A percentile compares a stretch with the other conserved stretches of the same genome.
These are phyloP conservation scores for Eragrostis nindensis DNA, from an alignment of 176 grass and related monocot genomes.

Conservation along the genomic window DNA sequence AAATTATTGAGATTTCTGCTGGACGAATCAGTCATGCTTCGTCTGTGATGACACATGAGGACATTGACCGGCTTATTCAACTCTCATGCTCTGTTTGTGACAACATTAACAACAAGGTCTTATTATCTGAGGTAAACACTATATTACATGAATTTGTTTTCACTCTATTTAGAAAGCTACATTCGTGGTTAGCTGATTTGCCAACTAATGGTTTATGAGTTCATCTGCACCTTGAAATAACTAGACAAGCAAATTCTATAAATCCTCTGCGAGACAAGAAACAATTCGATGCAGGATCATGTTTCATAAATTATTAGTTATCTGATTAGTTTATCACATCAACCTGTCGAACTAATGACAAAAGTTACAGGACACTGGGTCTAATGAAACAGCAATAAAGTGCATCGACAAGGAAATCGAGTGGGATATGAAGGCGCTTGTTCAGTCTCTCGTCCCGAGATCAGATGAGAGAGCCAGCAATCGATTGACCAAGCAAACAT, in stretches of 20 bases:
- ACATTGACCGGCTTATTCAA: constrained; percentile 36
- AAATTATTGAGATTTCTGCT: constrained; percentile 74
- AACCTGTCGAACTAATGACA: neutral
- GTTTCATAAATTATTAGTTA: neutral
- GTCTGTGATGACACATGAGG: neutral
- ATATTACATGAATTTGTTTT: neutral
- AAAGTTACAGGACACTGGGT: constrained; percentile 10
- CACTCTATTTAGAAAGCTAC: neutral
- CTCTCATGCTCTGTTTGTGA: constrained; percentile 48
- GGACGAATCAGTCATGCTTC: constrained; percentile 39
- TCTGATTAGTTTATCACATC: neutral
- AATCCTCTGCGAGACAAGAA: neutral
- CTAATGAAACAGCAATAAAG: constrained; percentile 7
- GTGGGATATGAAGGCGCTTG: constrained; percentile 47
- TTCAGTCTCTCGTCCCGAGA: constrained; percentile 28
- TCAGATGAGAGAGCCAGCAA: constrained; percentile 5
- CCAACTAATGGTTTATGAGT: neutral
- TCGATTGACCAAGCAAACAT: constrained; percentile 45
- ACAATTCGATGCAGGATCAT: neutral
- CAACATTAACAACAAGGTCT: constrained; percentile 30
- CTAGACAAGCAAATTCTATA: neutral
- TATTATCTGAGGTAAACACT: constrained; percentile 39
- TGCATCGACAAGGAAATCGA: constrained; percentile 31
- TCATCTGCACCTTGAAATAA: neutral
- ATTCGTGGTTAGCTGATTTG: neutral